Evolutionary conservation across 169 alveolate genomes (phyloP), one percentile per base, ranked within the genome.

Genomic region (Pseudocohnilembus persalinus): DNA sequence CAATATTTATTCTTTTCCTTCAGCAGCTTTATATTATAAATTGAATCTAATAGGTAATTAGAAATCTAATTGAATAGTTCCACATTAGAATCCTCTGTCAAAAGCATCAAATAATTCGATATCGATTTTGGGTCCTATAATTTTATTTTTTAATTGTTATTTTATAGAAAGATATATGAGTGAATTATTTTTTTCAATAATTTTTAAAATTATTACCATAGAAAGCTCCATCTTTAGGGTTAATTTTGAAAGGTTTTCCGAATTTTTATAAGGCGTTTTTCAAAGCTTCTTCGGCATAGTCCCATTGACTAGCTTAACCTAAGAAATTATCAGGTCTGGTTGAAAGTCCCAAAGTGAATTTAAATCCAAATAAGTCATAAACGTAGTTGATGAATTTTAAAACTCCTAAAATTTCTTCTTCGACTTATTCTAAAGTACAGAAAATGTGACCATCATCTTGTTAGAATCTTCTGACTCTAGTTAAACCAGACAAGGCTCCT

Each of bases 401-500:
- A 34, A 97, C 95, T 25, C 91, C 91, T 31, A 92, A 83, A 32
- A 98, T 99, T 92, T 99, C 99, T 49, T 94, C 95, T 89, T 49
- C 91, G 83, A 98, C 96, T 85, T 98, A 99, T 31, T 98, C 99
- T 85, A 96, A 88, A 74, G 99, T 95, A 87, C 99, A 98, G 98
- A 99, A 98, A 76, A 99, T 98, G 92, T 99, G 99, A 26, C 99
- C 99, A 92, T 99, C 99, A 88, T 99, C 99, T 92, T 99, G 99
- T 90, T 97, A 99, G 95, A 99, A 99, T 85, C 99, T 95, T 84
- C 99, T 91, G 4, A 99, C 99, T 85, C 98, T 93, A 20, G 99
- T 97, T 35, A 99, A 97, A 34, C 99, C 99, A 74, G 98, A 92
- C 49, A 99, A 95, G 63, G 99, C 98, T 28, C 99, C 99, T 0